Base-by-base conservation (phyloP, 305 asterid genomes). In the Fraxinus velutina region DNA sequence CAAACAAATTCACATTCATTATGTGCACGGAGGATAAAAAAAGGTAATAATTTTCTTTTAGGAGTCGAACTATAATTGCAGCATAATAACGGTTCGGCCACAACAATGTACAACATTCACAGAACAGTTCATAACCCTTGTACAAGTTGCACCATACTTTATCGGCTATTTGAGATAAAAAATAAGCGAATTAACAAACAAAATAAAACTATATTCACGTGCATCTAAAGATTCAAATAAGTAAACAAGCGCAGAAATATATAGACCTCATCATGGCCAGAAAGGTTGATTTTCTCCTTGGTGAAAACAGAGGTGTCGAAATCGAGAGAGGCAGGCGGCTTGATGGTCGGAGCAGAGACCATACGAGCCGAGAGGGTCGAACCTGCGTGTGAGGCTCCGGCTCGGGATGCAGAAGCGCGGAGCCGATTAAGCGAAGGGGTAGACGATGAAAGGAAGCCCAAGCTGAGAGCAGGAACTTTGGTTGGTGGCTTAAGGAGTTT, bases 261-360 rank as follows among this genome's bases (percentile, higher is more conserved):
- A 74, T 77, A 34, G 5, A 94, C 98, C 97, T 93, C 98, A 4
- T 93, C 96, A 80, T 91, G 89, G 22, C 99, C 97, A 64, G 98
- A 95, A 36, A 95, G 95, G 80, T 89, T 91, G 83, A 92, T 82
- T 76, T 91, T 91, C 90, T 95, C 99, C 57, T 95, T 95, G 1
- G 92, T 86, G 87, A 95, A 95, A 4, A 95, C 92, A 12, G 92
- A 86, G 27, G 98, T 90, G 33, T 93, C 92, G 84, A 95, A 95
- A 88, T 95, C 97, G 9, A 89, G 91, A 5, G 92, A 82, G 75
- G 83, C 79, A 2, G 81, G 92, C 19, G 92, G 82, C 79, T 82
- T 87, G n/a, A 92, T 77, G 17, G 92, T 22, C 27, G 94, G 89
- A 0, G 83, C 83, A 0, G 98, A 84, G 4, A 93, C 95, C 97